Percentiles rank a stretch among this genome's conserved stretches.
phyloP scores from a whole-genome alignment of 192 early-diverging fungal genomes.

The Coemansia sp. region DNA sequence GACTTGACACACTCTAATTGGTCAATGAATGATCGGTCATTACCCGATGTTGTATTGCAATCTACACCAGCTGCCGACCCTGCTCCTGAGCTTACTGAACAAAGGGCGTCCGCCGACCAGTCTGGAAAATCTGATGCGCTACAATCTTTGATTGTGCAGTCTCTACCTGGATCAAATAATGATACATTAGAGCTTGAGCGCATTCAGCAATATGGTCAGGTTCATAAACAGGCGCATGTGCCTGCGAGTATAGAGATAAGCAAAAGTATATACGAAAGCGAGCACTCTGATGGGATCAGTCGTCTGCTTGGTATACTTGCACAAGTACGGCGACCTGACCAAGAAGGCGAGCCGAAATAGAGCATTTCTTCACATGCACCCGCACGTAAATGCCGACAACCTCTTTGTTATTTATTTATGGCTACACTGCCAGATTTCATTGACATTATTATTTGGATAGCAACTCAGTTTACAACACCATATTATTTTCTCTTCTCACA shows the following conservation, averaged over 20 bases:
- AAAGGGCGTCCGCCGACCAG: not conserved
- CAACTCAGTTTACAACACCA: too few species aligned
- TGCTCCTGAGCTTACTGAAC: not conserved
- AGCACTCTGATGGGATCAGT: conserved; percentile 29
- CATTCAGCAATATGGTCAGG: not conserved
- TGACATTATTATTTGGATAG: too few species aligned
- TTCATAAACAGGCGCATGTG: not conserved
- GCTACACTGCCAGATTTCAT: not conserved
- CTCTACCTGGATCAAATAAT: not conserved
- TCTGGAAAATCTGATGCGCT: not conserved
- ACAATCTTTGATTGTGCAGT: not conserved
- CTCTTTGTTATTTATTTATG: not conserved
- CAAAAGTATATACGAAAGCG: conserved; percentile 1
- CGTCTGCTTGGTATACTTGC: conserved; percentile 36
- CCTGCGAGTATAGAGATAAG: not conserved
- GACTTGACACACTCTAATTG: not conserved
- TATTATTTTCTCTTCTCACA: too few species aligned
- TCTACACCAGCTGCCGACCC: not conserved
- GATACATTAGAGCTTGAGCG: not conserved
- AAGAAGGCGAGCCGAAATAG: not conserved
- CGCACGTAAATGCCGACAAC: not conserved
- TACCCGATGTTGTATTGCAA: not conserved
- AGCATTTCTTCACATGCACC: not conserved
- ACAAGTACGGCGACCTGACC: conserved; percentile 22
- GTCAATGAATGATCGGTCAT: not conserved